Evolutionary conservation across 139 green algal species (phyloP).

Genomic region (Micractinium conductrix): DNA sequence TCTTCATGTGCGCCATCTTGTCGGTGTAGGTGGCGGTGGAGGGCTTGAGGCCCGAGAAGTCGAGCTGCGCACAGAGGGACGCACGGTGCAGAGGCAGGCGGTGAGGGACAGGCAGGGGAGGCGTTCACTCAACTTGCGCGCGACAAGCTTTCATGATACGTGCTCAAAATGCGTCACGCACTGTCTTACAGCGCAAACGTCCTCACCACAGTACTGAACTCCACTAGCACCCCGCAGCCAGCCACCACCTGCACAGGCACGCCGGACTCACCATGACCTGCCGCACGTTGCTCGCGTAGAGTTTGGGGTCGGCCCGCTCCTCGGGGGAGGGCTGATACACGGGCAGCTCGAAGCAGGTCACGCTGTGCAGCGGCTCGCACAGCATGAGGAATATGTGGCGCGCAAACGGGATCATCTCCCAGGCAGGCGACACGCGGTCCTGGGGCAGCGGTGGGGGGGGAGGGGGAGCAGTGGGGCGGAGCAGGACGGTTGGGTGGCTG

Average conservation of each 20-base stretch:
- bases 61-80: conserved; percentile 10
- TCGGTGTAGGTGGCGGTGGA: conserved; percentile 48
- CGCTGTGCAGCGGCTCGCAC: conserved; percentile 54
- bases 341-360: conserved; percentile 76
- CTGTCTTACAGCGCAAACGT: neutral
- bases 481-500: too few relatives aligned
- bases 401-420: conserved; percentile 78
- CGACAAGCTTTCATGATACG: neutral
- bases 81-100: neutral
- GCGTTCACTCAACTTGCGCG: neutral
- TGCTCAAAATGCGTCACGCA: neutral
- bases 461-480: neutral
- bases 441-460: neutral
- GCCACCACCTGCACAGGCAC: neutral
- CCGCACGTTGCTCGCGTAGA: conserved; percentile 81
- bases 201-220: neutral
- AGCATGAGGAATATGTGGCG: conserved; percentile 84
- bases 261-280: conserved; percentile 67
- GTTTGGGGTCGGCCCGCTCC: conserved; percentile 67
- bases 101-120: neutral
- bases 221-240: neutral
- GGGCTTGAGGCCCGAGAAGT: conserved; percentile 35
- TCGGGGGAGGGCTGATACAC: conserved; percentile 75
- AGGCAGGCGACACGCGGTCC: conserved; percentile 71
- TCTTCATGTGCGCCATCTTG: conserved; percentile 59